Conservation (phyloP, 2,329 filamentous ascomycete genomes). For the Pseudogymnoascus sp. region DNA sequence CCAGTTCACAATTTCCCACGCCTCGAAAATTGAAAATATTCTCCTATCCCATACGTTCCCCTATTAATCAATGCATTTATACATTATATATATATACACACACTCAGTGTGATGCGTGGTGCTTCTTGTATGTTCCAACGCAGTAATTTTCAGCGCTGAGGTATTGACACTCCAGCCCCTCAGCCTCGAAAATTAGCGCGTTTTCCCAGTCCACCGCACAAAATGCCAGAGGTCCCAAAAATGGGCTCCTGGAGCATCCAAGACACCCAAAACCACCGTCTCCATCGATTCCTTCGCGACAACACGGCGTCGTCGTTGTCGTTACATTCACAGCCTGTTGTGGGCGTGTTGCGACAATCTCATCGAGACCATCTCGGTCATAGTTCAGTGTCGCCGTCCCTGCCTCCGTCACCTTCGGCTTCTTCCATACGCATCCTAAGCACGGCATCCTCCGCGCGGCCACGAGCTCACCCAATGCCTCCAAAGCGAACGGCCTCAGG, state of each 20-base stretch:
- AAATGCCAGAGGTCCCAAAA: neutral
- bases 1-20: neutral
- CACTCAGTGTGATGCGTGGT: neutral
- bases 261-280: constrained; percentile 1
- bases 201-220: neutral
- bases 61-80: neutral
- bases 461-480: constrained; percentile 19
- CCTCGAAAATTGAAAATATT: neutral
- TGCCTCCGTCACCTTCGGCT: constrained; percentile 16
- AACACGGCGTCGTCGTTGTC: neutral
- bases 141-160: neutral
- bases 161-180: neutral
- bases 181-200: constrained; percentile 10
- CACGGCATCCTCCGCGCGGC: constrained; percentile 17
- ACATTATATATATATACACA: neutral
- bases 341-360: neutral
- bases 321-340: neutral
- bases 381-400: constrained; percentile 5
- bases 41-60: neutral
- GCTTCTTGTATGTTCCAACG: neutral
- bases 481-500: constrained; percentile 20
- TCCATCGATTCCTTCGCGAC: constrained; percentile 6
- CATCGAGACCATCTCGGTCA: constrained; percentile 7
- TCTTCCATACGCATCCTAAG: constrained; percentile 18
- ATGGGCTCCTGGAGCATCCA: neutral